Percentiles rank a stretch among this genome's conserved stretches.
Evolutionary conservation across 768 basidiomycete genomes (phyloP).

Genomic region (Udeniomyces megalosporus): DNA sequence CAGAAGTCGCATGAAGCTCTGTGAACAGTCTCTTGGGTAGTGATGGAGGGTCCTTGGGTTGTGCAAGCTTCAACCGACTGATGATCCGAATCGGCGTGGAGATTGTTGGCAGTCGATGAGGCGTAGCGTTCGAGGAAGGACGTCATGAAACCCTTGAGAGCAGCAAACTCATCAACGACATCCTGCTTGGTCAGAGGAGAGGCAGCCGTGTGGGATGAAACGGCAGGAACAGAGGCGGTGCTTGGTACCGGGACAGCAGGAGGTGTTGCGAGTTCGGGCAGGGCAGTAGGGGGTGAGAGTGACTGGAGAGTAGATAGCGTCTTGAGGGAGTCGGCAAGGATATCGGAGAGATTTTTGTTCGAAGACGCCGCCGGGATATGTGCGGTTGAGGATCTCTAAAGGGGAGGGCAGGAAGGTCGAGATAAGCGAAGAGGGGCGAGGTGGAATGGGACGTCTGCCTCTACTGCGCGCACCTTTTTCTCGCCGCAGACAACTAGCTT

Average conservation of each 20-base stretch:
- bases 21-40: neutral
- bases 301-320: neutral
- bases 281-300: conserved; percentile 1
- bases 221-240: neutral
- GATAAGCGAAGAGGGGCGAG: too few species aligned
- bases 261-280: neutral
- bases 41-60: neutral
- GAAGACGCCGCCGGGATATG: too few species aligned
- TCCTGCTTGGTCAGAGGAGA: neutral
- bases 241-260: neutral
- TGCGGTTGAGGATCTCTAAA: too few species aligned
- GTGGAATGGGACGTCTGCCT: too few species aligned
- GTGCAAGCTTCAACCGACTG: neutral
- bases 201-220: neutral
- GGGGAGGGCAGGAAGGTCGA: too few species aligned
- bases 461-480: too few species aligned
- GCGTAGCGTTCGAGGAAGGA: conserved; percentile 45
- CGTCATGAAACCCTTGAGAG: conserved; percentile 34
- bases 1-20: neutral
- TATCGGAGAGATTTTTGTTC: neutral
- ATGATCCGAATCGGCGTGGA: conserved; percentile 25
- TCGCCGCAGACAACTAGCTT: too few species aligned
- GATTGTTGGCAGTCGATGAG: conserved; percentile 32
- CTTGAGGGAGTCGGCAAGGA: conserved; percentile 1
- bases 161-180: neutral